Evolutionary conservation across 2,329 filamentous ascomycete species (phyloP).

Genomic region (Fusarium temperatum): DNA sequence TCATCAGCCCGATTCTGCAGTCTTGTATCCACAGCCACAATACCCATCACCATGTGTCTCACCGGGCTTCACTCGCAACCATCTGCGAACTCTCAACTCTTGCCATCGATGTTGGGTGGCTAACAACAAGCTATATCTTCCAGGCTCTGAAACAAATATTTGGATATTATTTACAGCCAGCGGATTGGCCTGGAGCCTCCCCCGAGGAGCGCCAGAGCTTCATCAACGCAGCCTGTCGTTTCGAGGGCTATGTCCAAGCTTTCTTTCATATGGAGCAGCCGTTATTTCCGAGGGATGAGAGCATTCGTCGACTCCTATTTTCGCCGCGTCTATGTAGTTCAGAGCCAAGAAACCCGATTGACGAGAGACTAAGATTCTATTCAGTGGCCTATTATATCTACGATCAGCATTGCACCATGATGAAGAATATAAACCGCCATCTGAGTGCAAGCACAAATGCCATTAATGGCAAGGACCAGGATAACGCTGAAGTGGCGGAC

Average conservation of each 20-base stretch:
- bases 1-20: accelerated
- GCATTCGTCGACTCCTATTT: neutral
- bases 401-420: neutral
- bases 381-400: neutral
- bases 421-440: neutral
- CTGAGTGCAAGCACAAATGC: too few relatives aligned
- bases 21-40: neutral
- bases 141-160: neutral
- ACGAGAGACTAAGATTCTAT: neutral
- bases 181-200: neutral
- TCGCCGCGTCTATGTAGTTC: accelerated
- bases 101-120: neutral
- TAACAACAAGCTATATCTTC: neutral
- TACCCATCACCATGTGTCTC: neutral
- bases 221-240: neutral
- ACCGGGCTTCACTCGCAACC: neutral
- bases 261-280: neutral
- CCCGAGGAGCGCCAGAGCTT: neutral
- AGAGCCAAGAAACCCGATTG: neutral
- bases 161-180: too few relatives aligned
- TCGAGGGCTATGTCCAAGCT: neutral
- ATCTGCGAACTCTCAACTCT: neutral
- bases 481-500: neutral
- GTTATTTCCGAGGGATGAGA: neutral
- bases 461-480: neutral